A percentile compares a stretch with the other conserved stretches of the same genome.
phyloP scores from a whole-genome alignment of 2,329 filamentous ascomycete species.

The Colletotrichum sp. region DNA sequence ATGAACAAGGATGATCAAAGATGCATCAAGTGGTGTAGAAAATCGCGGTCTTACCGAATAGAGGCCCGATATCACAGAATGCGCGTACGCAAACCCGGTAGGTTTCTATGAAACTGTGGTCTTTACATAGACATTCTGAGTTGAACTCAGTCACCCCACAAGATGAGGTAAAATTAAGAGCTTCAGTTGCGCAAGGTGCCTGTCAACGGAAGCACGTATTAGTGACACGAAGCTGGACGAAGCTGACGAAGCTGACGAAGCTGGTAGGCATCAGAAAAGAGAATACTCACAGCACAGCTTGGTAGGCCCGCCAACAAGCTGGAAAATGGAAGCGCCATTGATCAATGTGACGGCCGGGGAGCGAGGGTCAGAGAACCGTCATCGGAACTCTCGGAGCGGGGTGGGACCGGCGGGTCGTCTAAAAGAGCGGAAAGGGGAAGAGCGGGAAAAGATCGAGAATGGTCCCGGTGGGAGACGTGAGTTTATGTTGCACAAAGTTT shows the following conservation, averaged over 20 bases:
- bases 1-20: background rate
- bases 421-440: background rate
- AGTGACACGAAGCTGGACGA: background rate
- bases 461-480: background rate
- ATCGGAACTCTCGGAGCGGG: background rate
- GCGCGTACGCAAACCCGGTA: background rate
- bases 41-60: background rate
- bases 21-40: background rate
- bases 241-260: too few species aligned
- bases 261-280: background rate
- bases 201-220: background rate
- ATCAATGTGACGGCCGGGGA: background rate
- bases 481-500: background rate
- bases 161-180: background rate
- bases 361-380: background rate
- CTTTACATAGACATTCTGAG: background rate
- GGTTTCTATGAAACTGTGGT: background rate
- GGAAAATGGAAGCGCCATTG: slow-evolving; percentile 1
- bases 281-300: slow-evolving; percentile 2
- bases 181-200: background rate
- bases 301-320: background rate
- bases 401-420: background rate
- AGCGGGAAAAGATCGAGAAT: background rate
- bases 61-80: background rate
- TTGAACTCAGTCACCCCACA: slow-evolving; percentile 1